Evolutionary conservation across 805 yeast genomes (phyloP), one percentile per base, ranked within the genome.

Genomic region (Cyberlindnera amylophila): DNA sequence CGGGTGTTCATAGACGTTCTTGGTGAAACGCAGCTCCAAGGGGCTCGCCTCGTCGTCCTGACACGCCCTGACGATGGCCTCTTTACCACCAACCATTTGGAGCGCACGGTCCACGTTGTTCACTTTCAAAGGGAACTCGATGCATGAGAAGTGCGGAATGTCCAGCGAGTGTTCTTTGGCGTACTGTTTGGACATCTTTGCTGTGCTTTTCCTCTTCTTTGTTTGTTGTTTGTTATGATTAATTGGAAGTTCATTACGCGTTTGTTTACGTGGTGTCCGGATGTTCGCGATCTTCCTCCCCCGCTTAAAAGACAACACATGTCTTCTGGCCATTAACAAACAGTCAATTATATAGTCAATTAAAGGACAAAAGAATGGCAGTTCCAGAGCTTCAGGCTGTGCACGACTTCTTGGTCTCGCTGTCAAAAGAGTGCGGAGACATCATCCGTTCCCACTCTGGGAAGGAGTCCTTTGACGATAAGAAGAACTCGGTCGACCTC

Each of bases 101-200:
- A 89, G 61, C 0, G 96, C 96, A 37, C 70, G 72, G 15, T 71
- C 73, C 0, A 75, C 64, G 57, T 89, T 72, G 30, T 71, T 70
- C 7, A 90, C 90, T 14, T 72, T 70, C 24, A 88, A 63, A 0
- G 97, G 97, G 45, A 84, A 71, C 56, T 90, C 97, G 14, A 90
- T 74, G 3, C 90, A 75, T 4, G 85, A 71, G 18, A 79, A 79
- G 52, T 81, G 79, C 8, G 95, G 93, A 1, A 86, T 71, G 51
- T 86, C 93, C 55, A 86, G 62, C 10, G 84, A 73, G 55, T 73
- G 74, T 50, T 73, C 76, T 36, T 72, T 70, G 1, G 86, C 86
- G 35, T 50, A 50, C 31, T 51, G 55, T n/a, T 50, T 50, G 14
- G 46, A 24, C 61, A 56, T 57, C 9, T 32, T 9, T 18, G 26